Conservation (phyloP, 768 basidiomycete genomes). For the Boletellus ananiceps region DNA sequence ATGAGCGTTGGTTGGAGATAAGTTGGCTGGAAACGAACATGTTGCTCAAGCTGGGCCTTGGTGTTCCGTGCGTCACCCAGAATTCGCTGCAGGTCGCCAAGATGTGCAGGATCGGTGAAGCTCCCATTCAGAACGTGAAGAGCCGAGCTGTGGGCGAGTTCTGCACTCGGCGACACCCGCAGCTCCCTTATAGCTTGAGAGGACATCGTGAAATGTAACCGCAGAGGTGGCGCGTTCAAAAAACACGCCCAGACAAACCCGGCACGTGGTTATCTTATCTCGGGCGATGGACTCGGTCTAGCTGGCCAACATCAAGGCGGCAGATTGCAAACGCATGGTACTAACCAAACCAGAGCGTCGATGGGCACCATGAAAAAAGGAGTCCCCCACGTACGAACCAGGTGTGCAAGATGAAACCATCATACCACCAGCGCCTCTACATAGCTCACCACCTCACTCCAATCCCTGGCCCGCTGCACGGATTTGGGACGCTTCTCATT, state of each 20-base stretch:
- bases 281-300: background rate
- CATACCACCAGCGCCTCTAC: conserved; percentile 27
- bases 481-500: conserved; percentile 36
- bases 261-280: conserved; percentile 28
- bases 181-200: conserved; percentile 44
- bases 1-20: conserved; percentile 12
- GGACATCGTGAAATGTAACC: conserved; percentile 28
- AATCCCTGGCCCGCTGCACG: conserved; percentile 54
- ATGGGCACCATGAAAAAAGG: background rate
- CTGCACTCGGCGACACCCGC: conserved; percentile 46
- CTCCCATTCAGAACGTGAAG: conserved; percentile 40
- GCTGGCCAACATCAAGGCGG: no score
- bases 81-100: conserved; percentile 42
- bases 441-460: conserved; percentile 54
- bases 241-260: background rate
- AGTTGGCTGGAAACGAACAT: conserved; percentile 37
- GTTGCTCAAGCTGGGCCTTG: conserved; percentile 38
- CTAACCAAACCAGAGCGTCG: background rate
- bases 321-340: background rate
- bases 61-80: conserved; percentile 41
- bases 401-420: background rate
- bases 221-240: background rate
- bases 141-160: conserved; percentile 32
- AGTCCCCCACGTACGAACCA: background rate
- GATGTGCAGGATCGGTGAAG: conserved; percentile 47